These are phyloP conservation scores for Rhododendron williamsianum DNA, from an alignment of 148 eudicot genomes.

Conservation along the genomic window DNA sequence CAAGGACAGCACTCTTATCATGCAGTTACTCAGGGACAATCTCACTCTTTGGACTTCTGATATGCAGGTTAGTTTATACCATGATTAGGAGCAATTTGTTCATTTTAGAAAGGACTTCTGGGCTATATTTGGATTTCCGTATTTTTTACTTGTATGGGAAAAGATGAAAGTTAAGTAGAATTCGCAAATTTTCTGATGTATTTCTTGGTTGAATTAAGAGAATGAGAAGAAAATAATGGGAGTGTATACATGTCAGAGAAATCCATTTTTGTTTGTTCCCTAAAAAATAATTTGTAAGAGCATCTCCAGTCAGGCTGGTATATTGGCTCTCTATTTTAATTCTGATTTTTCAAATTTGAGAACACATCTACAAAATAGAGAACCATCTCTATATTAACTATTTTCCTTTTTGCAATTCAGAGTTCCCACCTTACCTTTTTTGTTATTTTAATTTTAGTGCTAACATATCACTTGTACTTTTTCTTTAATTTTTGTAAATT, in stretches of 20 bases:
- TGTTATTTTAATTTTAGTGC: too few relatives aligned
- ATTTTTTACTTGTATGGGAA: background rate
- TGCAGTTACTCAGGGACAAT: slow-evolving; percentile 25
- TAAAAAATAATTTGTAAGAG: background rate
- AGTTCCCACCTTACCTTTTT: background rate
- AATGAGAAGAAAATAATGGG: background rate
- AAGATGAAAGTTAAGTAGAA: background rate
- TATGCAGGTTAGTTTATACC: slow-evolving; percentile 14
- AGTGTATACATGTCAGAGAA: background rate
- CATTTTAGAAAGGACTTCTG: background rate
- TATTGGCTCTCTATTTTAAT: background rate
- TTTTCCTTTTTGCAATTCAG: background rate
- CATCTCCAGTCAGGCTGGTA: background rate
- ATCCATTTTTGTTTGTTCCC: background rate
- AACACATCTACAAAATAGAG: background rate
- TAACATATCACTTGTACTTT: background rate
- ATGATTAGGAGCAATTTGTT: background rate
- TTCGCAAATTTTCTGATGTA: background rate
- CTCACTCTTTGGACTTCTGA: slow-evolving; percentile 28
- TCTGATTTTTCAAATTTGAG: background rate
- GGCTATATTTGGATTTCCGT: background rate
- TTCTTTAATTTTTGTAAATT: background rate
- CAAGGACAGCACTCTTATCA: slow-evolving; percentile 25
- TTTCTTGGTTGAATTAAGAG: background rate
- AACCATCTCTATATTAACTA: background rate